phyloP scores from a whole-genome alignment of 441 rosid species.

The Adansonia rubrostipa region DNA sequence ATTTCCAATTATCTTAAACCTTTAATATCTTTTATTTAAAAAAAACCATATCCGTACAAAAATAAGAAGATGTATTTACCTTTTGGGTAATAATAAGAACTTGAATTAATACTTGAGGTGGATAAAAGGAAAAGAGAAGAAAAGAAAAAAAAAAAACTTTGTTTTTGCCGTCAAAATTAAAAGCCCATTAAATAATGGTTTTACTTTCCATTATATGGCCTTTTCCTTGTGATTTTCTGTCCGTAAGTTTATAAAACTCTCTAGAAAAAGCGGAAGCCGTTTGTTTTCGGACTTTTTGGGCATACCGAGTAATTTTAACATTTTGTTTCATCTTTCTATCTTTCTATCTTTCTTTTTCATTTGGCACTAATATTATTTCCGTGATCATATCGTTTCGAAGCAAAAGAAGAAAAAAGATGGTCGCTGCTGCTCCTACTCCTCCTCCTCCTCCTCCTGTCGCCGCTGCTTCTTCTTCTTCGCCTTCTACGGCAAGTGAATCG shows the following conservation, averaged over 20 bases:
- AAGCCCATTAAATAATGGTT: not conserved
- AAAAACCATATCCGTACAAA: too few relatives aligned
- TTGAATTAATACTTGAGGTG: too few relatives aligned
- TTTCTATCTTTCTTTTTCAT: not conserved
- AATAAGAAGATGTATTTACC: too few relatives aligned
- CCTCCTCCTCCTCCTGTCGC: constrained; percentile 19
- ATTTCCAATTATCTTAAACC: too few relatives aligned
- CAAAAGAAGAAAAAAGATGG: constrained; percentile 20
- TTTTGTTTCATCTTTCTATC: too few relatives aligned
- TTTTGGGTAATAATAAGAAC: too few relatives aligned
- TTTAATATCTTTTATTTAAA: too few relatives aligned
- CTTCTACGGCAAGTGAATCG: constrained; percentile 18
- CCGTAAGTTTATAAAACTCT: constrained; percentile 17
- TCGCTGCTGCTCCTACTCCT: constrained; percentile 31
- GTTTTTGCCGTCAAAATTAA: constrained; percentile 11
- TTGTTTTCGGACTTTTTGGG: not conserved
- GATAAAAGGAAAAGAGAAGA: not conserved
- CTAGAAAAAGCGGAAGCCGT: constrained; percentile 22
- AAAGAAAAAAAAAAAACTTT: not conserved
- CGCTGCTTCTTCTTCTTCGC: constrained; percentile 26
- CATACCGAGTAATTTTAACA: not conserved
- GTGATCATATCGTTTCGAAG: constrained; percentile 16
- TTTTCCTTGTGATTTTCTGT: not conserved
- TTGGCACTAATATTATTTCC: not conserved
- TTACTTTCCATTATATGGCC: not conserved